Conservation (phyloP, 2,329 filamentous ascomycete genomes). For the Colletotrichum noveboracense region DNA sequence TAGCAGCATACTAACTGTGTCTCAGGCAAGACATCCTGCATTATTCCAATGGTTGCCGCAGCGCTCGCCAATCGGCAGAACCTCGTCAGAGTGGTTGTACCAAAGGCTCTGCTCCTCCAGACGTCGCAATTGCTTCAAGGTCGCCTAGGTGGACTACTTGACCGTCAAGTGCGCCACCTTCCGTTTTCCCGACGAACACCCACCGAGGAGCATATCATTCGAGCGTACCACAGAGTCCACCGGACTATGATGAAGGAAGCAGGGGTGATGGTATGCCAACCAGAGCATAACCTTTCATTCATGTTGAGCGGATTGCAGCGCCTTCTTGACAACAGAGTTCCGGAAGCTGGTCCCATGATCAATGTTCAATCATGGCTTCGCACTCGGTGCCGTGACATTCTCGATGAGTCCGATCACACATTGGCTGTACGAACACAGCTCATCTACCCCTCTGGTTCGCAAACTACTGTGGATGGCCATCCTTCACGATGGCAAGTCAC, state of each 20-base stretch:
- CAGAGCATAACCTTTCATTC: slow-evolving; percentile 71
- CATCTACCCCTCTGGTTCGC: slow-evolving; percentile 59
- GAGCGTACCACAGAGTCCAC: slow-evolving; percentile 43
- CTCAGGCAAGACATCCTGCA: slow-evolving; percentile 63
- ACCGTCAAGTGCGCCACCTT: slow-evolving; percentile 58
- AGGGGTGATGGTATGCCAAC: slow-evolving; percentile 64
- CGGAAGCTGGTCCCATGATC: slow-evolving; percentile 53
- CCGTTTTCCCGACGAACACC: slow-evolving; percentile 61
- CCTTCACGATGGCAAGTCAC: slow-evolving; percentile 56
- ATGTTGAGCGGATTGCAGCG: slow-evolving; percentile 65
- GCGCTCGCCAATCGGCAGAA: slow-evolving; percentile 48
- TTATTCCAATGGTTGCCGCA: slow-evolving; percentile 57
- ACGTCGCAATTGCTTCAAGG: slow-evolving; percentile 61
- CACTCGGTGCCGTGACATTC: slow-evolving; percentile 57
- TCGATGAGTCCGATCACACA: slow-evolving; percentile 69
- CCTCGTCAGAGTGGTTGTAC: slow-evolving; percentile 60
- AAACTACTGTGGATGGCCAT: slow-evolving; percentile 55
- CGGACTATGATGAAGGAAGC: slow-evolving; percentile 41
- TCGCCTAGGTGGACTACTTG: slow-evolving; percentile 59
- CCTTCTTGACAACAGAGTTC: slow-evolving; percentile 49
- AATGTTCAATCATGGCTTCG: slow-evolving; percentile 56
- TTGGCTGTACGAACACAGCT: slow-evolving; percentile 59
- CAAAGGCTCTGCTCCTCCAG: slow-evolving; percentile 60
- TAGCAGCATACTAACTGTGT: not conserved
- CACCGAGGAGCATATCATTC: slow-evolving; percentile 32